Evolutionary conservation across 2,329 filamentous ascomycete genomes (phyloP).

Genomic region (Trichoderma atroviride): DNA sequence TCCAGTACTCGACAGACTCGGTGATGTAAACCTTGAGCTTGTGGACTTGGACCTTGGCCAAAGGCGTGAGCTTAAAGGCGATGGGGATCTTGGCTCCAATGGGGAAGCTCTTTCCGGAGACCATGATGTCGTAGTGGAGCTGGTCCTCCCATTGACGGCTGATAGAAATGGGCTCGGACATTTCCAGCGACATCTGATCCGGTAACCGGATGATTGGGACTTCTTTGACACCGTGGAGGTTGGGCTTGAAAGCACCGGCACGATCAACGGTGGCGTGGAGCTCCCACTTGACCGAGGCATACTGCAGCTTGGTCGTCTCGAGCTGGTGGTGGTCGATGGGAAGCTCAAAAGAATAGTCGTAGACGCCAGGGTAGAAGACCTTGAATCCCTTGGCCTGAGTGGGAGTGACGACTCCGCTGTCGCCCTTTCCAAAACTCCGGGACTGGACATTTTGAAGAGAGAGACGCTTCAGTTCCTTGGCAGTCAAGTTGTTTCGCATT

Average conservation of each 20-base stretch:
- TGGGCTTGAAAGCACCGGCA: slow-evolving; percentile 86
- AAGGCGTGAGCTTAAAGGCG: slow-evolving; percentile 87
- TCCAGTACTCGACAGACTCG: slow-evolving; percentile 90
- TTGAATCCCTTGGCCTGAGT: slow-evolving; percentile 74
- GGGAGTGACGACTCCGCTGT: slow-evolving; percentile 64
- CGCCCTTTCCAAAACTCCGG: slow-evolving; percentile 81
- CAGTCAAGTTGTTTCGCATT: slow-evolving; percentile 35
- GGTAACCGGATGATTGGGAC: slow-evolving; percentile 83
- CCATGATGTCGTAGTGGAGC: slow-evolving; percentile 92
- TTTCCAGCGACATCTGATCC: slow-evolving; percentile 84
- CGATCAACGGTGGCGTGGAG: slow-evolving; percentile 83
- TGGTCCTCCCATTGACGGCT: slow-evolving; percentile 94
- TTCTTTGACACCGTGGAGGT: slow-evolving; percentile 80
- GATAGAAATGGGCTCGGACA: slow-evolving; percentile 91
- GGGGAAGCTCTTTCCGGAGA: slow-evolving; percentile 93
- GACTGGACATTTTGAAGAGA: slow-evolving; percentile 81
- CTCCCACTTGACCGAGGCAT: slow-evolving; percentile 86
- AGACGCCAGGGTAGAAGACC: slow-evolving; percentile 74
- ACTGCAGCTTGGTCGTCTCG: slow-evolving; percentile 85
- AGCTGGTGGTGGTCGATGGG: slow-evolving; percentile 86
- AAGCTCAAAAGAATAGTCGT: slow-evolving; percentile 77
- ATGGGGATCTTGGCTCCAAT: slow-evolving; percentile 87
- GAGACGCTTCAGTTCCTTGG: slow-evolving; percentile 65
- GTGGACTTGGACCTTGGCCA: slow-evolving; percentile 92
- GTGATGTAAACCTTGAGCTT: slow-evolving; percentile 90